These are phyloP conservation scores for Arthroderma sp. DNA, from an alignment of 2,329 filamentous ascomycete genomes.

Conservation along the genomic window DNA sequence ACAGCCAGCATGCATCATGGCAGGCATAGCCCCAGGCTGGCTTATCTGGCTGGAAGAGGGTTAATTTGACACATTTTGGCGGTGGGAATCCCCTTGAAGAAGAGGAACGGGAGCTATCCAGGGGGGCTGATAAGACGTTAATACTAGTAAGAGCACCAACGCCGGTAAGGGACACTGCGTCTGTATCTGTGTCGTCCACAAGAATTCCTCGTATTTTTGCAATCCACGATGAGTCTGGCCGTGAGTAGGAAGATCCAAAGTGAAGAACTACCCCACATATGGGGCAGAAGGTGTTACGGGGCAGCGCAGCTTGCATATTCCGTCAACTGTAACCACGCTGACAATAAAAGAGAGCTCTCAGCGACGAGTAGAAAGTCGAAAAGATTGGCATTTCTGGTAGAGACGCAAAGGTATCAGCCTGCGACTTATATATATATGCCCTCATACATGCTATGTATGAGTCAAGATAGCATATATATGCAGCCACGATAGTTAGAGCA, in stretches of 20 bases:
- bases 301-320: too few species aligned
- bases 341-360: too few species aligned
- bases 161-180: neutral
- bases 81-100: too few species aligned
- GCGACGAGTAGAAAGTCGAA: too few species aligned
- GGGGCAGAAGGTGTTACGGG: constrained; percentile 2
- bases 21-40: constrained; percentile 4
- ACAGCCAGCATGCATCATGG: constrained; percentile 4
- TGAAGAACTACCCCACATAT: constrained; percentile 5
- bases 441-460: too few species aligned
- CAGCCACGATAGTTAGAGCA: too few species aligned
- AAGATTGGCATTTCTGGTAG: too few species aligned
- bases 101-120: neutral
- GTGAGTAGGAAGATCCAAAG: neutral
- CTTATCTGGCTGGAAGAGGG: neutral
- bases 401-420: too few species aligned
- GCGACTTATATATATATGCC: too few species aligned
- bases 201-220: constrained; percentile 2
- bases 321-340: too few species aligned
- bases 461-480: too few species aligned
- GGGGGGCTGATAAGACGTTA: neutral
- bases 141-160: neutral
- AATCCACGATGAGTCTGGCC: neutral
- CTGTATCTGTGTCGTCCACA: neutral
- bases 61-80: neutral